Evolutionary conservation across 2,329 filamentous ascomycete species (phyloP), one percentile per base, ranked within the genome.

Genomic region (Claviceps sorghi): DNA sequence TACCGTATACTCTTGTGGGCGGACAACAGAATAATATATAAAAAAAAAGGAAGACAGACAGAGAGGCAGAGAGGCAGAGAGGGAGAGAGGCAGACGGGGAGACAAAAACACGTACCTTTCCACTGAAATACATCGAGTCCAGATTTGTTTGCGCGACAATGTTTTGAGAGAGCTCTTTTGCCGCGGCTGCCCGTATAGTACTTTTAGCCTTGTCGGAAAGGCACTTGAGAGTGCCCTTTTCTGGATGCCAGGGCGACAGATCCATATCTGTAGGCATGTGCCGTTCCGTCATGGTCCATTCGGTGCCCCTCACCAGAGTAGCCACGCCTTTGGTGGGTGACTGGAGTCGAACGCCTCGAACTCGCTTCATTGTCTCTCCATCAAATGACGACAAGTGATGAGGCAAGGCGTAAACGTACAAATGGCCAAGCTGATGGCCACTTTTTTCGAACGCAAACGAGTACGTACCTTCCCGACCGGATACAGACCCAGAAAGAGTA

Each of bases 101-200:
- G 26, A 26, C 5, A 26, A 26, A 26, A 5, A 26, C 26, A 26
- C 26, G 58, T 55, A 77, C 84, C 73, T 91, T 97, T 59, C 93
- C 93, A 59, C 86, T 86, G 66, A 84, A 96, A 67, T 97, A 97
- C 81, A 95, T 90, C 40, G 88, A 95, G 63, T 91, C 79, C 38
- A 87, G 72, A 57, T 93, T 79, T 5, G 81, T 80, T 61, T 93
- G 83, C 0, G 72, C 70, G n/a, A 72, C 67, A 67, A 96, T 87
- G 63, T 89, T 77, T 66, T 93, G 83, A 1, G 79, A 76, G 1
- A 95, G 71, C 65, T 98, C 93, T 21, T 74, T 76, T n/a, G 75
- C 72, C 1, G 88, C 85, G 9, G 82, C 72, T 1, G 75, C 71
- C 38, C 71, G 69, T 52, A 94, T 84, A 2, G 72, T 69, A 2